Evolutionary conservation across 148 eudicot genomes (phyloP).

Genomic region (Fagopyrum esculentum): DNA sequence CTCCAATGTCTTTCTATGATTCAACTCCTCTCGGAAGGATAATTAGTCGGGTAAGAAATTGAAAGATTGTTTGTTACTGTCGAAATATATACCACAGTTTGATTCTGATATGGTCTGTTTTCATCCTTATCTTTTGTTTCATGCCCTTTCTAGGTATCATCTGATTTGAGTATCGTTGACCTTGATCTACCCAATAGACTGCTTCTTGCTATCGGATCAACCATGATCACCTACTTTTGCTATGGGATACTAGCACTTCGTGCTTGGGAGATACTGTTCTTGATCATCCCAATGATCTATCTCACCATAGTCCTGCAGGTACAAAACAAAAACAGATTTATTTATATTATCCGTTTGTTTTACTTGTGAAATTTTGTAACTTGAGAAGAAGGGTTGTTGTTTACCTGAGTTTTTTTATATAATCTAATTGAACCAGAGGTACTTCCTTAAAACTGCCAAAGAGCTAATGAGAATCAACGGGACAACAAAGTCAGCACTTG

Average conservation of each 20-base stretch:
- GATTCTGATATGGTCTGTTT: not conserved
- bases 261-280: slow-evolving; percentile 32
- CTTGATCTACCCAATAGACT: slow-evolving; percentile 24
- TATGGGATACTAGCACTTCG: slow-evolving; percentile 23
- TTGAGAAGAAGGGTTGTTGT: no score
- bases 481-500: slow-evolving; percentile 20
- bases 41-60: no score
- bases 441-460: slow-evolving; percentile 28
- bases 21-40: no score
- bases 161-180: slow-evolving; percentile 34
- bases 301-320: slow-evolving; percentile 31
- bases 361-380: not conserved
- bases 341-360: not conserved
- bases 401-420: no score
- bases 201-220: slow-evolving; percentile 16
- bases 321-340: not conserved
- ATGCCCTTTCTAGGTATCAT: slow-evolving; percentile 26
- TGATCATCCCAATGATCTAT: slow-evolving; percentile 29
- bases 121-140: not conserved
- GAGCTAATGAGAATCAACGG: slow-evolving; percentile 20
- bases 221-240: slow-evolving; percentile 26
- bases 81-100: not conserved
- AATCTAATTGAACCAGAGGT: slow-evolving; percentile 14
- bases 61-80: not conserved
- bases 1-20: no score